These are phyloP conservation scores for Saturnispora sanitii DNA, from an alignment of 805 yeast genomes.

Conservation along the genomic window DNA sequence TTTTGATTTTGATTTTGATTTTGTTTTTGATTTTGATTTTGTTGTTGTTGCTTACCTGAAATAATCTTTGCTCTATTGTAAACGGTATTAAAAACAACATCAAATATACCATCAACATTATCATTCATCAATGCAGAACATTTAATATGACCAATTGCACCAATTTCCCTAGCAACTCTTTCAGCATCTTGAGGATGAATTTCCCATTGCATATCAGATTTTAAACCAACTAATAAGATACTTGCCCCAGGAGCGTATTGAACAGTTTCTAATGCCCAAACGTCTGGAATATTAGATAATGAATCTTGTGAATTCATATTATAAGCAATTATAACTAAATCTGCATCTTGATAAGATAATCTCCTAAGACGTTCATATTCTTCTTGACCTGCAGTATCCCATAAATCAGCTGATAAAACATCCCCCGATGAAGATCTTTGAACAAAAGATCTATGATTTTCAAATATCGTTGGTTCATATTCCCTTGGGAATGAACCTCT, in stretches of 20 bases:
- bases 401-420: constrained; percentile 73
- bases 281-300: constrained; percentile 62
- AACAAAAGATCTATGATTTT: constrained; percentile 83
- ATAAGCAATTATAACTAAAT: constrained; percentile 67
- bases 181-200: constrained; percentile 21
- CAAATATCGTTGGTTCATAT: constrained; percentile 95
- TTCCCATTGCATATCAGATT: constrained; percentile 49
- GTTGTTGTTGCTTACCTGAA: constrained; percentile 5
- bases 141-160: constrained; percentile 64
- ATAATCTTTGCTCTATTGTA: constrained; percentile 15
- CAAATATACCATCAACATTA: constrained; percentile 60
- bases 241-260: constrained; percentile 80
- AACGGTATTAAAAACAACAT: constrained; percentile 33
- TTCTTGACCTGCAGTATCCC: constrained; percentile 96
- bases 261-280: constrained; percentile 81
- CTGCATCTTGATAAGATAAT: constrained; percentile 75
- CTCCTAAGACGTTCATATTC: constrained; percentile 87
- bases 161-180: constrained; percentile 33
- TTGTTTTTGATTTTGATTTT: not conserved
- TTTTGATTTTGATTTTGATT: not conserved
- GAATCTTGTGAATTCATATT: constrained; percentile 54
- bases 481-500: constrained; percentile 95
- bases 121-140: constrained; percentile 69
- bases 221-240: constrained; percentile 71
- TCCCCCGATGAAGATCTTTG: constrained; percentile 76